A percentile compares a stretch with the other conserved stretches of the same genome.
Conservation (phyloP, 1,284 basidiomycete species). For the Malassezia caprae region DNA sequence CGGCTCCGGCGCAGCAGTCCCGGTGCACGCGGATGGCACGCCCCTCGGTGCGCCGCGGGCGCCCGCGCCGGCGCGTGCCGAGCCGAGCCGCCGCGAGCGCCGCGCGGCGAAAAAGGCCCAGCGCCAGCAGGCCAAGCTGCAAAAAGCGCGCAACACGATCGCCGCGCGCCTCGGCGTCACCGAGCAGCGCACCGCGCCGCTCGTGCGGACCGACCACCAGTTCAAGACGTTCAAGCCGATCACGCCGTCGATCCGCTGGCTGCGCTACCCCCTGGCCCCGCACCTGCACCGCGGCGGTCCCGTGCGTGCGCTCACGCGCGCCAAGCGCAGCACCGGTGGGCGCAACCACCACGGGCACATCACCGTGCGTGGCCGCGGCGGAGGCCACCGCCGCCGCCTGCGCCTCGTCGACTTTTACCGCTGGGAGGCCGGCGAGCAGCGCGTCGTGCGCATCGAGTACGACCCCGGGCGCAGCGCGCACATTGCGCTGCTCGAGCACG, state of each 20-base stretch:
- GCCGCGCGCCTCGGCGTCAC: slow-evolving; percentile 36
- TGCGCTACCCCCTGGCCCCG: slow-evolving; percentile 66
- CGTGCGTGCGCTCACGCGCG: slow-evolving; percentile 65
- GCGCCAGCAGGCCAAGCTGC: slow-evolving; percentile 24
- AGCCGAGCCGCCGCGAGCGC: slow-evolving; percentile 26
- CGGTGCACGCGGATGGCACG: slow-evolving; percentile 2
- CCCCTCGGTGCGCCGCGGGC: background rate
- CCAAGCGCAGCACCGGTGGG: slow-evolving; percentile 75
- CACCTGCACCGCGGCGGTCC: slow-evolving; percentile 77
- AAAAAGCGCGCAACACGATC: slow-evolving; percentile 25
- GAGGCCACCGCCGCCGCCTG: slow-evolving; percentile 79
- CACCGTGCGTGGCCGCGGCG: slow-evolving; percentile 78
- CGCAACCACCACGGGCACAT: slow-evolving; percentile 70
- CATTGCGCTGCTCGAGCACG: slow-evolving; percentile 71
- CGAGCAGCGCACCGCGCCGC: slow-evolving; percentile 29
- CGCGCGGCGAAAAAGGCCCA: slow-evolving; percentile 27
- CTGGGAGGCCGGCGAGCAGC: slow-evolving; percentile 65
- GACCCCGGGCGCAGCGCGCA: slow-evolving; percentile 89
- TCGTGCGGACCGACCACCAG: slow-evolving; percentile 43
- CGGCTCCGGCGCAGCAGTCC: slow-evolving; percentile 5
- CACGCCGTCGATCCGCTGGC: slow-evolving; percentile 73
- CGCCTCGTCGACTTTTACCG: slow-evolving; percentile 73
- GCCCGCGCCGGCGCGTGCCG: background rate
- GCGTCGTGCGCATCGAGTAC: slow-evolving; percentile 88
- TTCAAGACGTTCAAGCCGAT: slow-evolving; percentile 87